Percentiles rank a stretch among this genome's conserved stretches.
Conservation (phyloP, 805 yeast species). For the Schwanniomyces polymorphus region DNA sequence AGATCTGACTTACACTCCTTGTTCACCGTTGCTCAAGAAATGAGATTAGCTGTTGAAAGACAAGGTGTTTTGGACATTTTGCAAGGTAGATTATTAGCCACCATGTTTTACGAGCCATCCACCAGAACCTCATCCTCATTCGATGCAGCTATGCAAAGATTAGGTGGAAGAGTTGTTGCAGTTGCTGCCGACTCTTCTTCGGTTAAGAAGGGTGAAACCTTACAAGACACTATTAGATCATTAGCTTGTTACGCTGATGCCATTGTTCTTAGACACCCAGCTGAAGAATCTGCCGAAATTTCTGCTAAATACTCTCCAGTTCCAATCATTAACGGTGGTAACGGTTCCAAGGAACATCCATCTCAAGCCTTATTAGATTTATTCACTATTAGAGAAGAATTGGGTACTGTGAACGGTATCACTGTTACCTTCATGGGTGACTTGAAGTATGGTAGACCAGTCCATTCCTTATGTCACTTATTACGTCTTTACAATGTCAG, state of each 20-base stretch:
- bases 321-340: constrained; percentile 97
- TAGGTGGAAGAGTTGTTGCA: constrained; percentile 95
- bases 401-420: constrained; percentile 97
- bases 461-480: constrained; percentile 90
- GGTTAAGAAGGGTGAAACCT: constrained; percentile 95
- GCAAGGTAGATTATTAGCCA: constrained; percentile 87
- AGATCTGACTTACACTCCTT: constrained; percentile 89
- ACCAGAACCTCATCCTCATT: constrained; percentile 96
- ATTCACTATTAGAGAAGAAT: constrained; percentile 97
- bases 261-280: constrained; percentile 94
- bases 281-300: constrained; percentile 84
- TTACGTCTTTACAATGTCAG: constrained; percentile 91
- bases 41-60: constrained; percentile 95
- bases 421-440: constrained; percentile 99
- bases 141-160: constrained; percentile 99
- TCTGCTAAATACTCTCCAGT: constrained; percentile 97
- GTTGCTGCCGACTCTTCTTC: constrained; percentile 87
- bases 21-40: constrained; percentile 96
- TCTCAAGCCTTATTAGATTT: constrained; percentile 97
- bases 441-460: constrained; percentile 96
- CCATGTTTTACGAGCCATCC: constrained; percentile 97
- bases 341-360: constrained; percentile 98
- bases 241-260: constrained; percentile 96
- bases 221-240: constrained; percentile 94
- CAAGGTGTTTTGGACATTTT: constrained; percentile 90